phyloP scores from a whole-genome alignment of 495 filamentous ascomycete species.

The Penicillium verhagenii region DNA sequence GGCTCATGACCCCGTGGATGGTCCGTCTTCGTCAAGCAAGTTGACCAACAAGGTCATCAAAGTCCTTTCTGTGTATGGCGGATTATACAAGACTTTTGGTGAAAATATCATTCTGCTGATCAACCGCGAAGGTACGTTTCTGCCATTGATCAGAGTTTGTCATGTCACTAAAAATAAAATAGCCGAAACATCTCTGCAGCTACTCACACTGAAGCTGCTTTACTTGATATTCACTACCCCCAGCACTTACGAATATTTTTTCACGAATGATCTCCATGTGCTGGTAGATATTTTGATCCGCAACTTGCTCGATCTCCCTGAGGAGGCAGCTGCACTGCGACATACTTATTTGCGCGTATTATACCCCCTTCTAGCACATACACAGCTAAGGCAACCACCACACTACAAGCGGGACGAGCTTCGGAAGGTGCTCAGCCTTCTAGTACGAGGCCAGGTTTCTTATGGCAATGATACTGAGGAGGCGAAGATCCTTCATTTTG shows the following conservation, averaged over 20 bases:
- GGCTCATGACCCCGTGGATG: constrained; percentile 51
- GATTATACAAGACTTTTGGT: constrained; percentile 87
- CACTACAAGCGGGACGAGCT: constrained; percentile 93
- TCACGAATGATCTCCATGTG: constrained; percentile 93
- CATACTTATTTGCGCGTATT: constrained; percentile 98
- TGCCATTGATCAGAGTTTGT: not conserved
- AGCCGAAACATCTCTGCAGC: constrained; percentile 84
- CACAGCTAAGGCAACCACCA: constrained; percentile 78
- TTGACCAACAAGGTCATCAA: constrained; percentile 95
- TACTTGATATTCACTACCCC: constrained; percentile 92
- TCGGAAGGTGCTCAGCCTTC: constrained; percentile 65
- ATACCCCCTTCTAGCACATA: constrained; percentile 85
- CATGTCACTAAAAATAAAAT: not conserved
- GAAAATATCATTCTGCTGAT: constrained; percentile 96
- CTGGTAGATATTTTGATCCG: constrained; percentile 94
- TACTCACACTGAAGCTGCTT: constrained; percentile 91
- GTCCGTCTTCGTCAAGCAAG: constrained; percentile 37
- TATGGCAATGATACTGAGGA: constrained; percentile 30
- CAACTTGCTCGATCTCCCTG: constrained; percentile 88
- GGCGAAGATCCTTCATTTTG: constrained; percentile 72
- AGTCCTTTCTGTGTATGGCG: constrained; percentile 73
- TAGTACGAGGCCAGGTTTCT: constrained; percentile 48
- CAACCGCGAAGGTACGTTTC: constrained; percentile 75
- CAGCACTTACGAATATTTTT: constrained; percentile 95
- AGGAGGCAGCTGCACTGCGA: constrained; percentile 72